phyloP scores from a whole-genome alignment of 2,329 filamentous ascomycete species.

The Pestalotiopsis fici region DNA sequence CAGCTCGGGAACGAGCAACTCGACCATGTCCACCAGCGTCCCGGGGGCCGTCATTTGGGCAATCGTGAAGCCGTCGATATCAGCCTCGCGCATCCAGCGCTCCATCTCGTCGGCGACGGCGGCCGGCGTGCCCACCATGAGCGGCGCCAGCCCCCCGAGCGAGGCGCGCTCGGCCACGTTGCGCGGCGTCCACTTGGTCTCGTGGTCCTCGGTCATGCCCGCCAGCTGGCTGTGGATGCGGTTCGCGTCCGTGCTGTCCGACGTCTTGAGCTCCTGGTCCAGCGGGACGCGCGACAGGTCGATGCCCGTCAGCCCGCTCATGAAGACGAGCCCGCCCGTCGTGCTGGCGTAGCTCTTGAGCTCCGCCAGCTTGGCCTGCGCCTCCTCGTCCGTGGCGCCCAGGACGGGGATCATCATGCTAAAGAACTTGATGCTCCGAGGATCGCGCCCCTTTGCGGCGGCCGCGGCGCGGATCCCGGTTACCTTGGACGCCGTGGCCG shows the following conservation, averaged over 20 bases:
- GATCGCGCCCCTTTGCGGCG: conserved; percentile 52
- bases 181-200: conserved; percentile 45
- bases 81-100: conserved; percentile 24
- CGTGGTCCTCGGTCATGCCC: conserved; percentile 47
- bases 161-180: conserved; percentile 40
- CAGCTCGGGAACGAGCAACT: conserved; percentile 26
- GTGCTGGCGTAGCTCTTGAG: conserved; percentile 52
- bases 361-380: conserved; percentile 50
- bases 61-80: conserved; percentile 28
- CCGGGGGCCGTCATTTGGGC: conserved; percentile 26
- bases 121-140: conserved; percentile 23
- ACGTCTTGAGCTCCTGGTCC: conserved; percentile 58
- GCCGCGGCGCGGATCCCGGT: conserved; percentile 53
- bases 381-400: conserved; percentile 52
- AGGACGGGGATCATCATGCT: conserved; percentile 51
- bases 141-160: conserved; percentile 34
- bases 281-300: conserved; percentile 59
- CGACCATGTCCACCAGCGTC: conserved; percentile 26
- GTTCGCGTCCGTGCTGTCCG: conserved; percentile 54
- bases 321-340: conserved; percentile 55
- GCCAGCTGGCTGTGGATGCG: conserved; percentile 51
- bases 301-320: conserved; percentile 61
- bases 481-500: conserved; percentile 49
- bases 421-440: conserved; percentile 57
- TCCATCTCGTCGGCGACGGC: conserved; percentile 27